Evolutionary conservation across 768 basidiomycete species (phyloP).

Genomic region (Russula dissimulans): DNA sequence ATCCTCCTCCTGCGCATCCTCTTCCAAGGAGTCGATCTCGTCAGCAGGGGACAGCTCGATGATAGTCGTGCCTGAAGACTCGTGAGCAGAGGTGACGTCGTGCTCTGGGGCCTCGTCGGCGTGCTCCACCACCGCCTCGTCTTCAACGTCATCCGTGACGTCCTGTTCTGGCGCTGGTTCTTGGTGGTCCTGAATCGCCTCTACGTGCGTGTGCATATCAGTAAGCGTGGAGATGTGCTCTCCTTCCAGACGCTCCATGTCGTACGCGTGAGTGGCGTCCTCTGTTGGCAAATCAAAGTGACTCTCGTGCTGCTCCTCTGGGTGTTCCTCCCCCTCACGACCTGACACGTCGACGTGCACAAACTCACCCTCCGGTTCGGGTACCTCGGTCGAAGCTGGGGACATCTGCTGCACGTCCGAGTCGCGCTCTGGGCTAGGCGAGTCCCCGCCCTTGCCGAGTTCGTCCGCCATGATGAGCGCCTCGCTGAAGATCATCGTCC

Average conservation of each 20-base stretch:
- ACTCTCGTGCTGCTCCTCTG: slow-evolving; percentile 1
- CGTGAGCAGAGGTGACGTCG: slow-evolving; percentile 12
- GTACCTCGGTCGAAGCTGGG: background rate
- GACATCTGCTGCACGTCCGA: background rate
- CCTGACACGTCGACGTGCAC: slow-evolving; percentile 8
- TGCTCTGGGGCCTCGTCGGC: slow-evolving; percentile 1
- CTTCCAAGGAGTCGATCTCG: slow-evolving; percentile 2
- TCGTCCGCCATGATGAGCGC: slow-evolving; percentile 33
- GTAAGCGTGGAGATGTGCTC: background rate
- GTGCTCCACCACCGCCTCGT: background rate
- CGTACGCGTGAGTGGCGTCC: background rate
- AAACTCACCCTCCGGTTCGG: slow-evolving; percentile 7
- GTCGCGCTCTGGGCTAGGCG: slow-evolving; percentile 11
- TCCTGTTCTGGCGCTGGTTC: slow-evolving; percentile 7
- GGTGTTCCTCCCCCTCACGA: slow-evolving; percentile 3
- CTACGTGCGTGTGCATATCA: background rate
- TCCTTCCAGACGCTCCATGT: background rate
- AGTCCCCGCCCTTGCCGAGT: slow-evolving; percentile 24
- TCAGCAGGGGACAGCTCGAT: slow-evolving; percentile 12
- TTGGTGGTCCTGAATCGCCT: background rate
- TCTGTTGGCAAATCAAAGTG: background rate
- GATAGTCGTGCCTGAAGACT: slow-evolving; percentile 6
- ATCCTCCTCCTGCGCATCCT: slow-evolving; percentile 17
- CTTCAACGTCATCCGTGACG: slow-evolving; percentile 15
- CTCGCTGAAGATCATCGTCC: slow-evolving; percentile 65